Base-by-base conservation (phyloP, 2,329 filamentous ascomycete genomes). In the Ilyonectria robusta region DNA sequence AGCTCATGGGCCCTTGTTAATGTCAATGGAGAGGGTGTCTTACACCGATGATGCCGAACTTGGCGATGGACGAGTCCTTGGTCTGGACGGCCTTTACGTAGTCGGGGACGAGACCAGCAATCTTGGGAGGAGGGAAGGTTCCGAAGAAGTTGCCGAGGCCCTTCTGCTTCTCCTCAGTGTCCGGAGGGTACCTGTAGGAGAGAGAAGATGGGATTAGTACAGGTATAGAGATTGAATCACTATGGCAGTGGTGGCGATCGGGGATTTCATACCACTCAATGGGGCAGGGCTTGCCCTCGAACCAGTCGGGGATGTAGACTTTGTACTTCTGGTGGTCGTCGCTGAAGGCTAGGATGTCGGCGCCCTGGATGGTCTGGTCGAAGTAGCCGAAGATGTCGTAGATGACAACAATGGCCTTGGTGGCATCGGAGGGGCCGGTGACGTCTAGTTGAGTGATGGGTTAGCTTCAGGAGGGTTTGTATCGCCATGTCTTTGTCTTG, bases 271-370 rank as follows among this genome's bases (percentile, higher is more conserved):
- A 80, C 88, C 86, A 81, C 76, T 83, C 84, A 78, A 90, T 85
- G 56, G 84, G 81, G 75, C 82, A 82, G 2, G 93, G 92, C 71
- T 88, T 86, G 78, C 93, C 94, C 67, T 93, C 88, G 84, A 97
- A 97, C 87, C 93, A 95, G 83, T 98, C 95, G 31, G 95, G 95
- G 70, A 98, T 95, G 82, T 95, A 94, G 72, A 97, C 93, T 73
- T 90, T 91, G 85, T 97, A 96, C 77, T 93, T 89, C 79, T 84
- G 88, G 81, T 82, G 86, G 79, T 83, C 77, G 75, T 88, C 85
- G 67, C 84, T 83, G 51, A 82, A 83, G 50, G 88, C 84, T 26
- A 92, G 82, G 72, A 89, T 93, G 74, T 94, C 92, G 69, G 90
- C 89, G 26, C 91, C 92, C 78, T 93, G 91, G 11, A 93, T 69